Evolutionary conservation across 2,329 filamentous ascomycete species (phyloP), one percentile per base, ranked within the genome.

Genomic region (Cladosporium sp.): DNA sequence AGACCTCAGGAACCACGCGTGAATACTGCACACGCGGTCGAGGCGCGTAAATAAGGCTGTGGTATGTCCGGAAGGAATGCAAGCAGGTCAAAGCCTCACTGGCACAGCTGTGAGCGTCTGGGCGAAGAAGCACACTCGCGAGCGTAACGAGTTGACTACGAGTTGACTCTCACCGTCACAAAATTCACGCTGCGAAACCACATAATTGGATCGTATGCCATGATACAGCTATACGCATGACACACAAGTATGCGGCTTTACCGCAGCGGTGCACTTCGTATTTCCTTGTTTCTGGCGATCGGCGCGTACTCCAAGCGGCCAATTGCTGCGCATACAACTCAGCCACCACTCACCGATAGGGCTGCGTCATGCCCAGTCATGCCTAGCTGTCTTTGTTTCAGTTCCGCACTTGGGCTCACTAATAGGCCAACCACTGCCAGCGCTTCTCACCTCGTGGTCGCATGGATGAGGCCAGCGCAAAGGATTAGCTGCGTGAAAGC

Each of bases 11-110:
- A 28, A 25, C 3, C 43, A 39, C n/a, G 51, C 51, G 51, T 40
- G 52, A 28, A 5, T 49, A 15, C 45, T 11, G 15, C 52, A 28
- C 40, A 30, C 51, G 52, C 40, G 25, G 38, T 34, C 5, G 11
- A 50, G 11, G 19, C 54, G 54, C 54, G 54, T 56, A 34, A 56
- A 56, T 49, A 47, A 43, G 54, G 30, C 30, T 50, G 30, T 36
- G 47, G 47, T 36, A 50, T 50, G 47, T 50, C 54, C 2, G 42
- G 14, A 37, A 49, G 42, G 54, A 56, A 55, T 55, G 52, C 52
- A 47, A 37, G 11, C 14, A 9, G 25, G 28, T 6, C 49, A 51
- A 37, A 51, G 49, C 49, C 49, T 51, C 34, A 37, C 28, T n/a
- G n/a, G 14, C 3, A 1, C 30, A 34, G 30, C 30, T 34, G 30